A percentile compares a stretch with the other conserved stretches of the same genome.
Conservation (phyloP, 345 rosid species). For the Trapa incisa region DNA sequence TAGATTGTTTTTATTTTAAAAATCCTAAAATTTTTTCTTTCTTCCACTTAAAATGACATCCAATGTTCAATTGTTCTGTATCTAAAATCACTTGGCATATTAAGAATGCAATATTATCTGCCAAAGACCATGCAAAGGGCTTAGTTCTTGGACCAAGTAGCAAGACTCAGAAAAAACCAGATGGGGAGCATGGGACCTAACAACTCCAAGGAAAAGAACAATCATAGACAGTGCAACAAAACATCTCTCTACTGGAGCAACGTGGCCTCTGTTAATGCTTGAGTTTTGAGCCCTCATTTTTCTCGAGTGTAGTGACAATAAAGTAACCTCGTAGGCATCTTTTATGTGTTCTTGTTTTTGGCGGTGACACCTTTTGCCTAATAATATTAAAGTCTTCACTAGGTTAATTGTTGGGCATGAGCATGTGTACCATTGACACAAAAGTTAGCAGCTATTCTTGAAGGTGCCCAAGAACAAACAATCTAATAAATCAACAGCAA, state of each 20-base stretch:
- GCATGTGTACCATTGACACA: too few relatives aligned
- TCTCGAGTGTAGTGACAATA: background rate
- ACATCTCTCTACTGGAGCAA: background rate
- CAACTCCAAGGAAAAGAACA: constrained; percentile 12
- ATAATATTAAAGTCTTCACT: background rate
- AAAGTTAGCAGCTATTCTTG: background rate
- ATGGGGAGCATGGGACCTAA: constrained; percentile 13
- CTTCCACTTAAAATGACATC: background rate
- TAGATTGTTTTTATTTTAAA: background rate
- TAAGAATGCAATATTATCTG: constrained; percentile 47
- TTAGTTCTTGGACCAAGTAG: constrained; percentile 43
- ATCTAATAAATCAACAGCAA: background rate
- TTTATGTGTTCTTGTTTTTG: background rate
- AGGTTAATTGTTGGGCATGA: background rate
- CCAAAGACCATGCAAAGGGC: constrained; percentile 41
- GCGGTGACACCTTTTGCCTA: background rate
- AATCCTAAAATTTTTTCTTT: background rate
- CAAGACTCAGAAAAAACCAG: constrained; percentile 16
- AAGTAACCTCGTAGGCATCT: background rate
- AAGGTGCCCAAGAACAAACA: background rate
- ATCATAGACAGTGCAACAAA: constrained; percentile 6
- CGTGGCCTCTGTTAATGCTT: background rate
- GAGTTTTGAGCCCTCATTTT: background rate
- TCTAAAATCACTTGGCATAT: constrained; percentile 28
- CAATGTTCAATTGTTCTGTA: background rate